Evolutionary conservation across 2,329 filamentous ascomycete species (phyloP), one percentile per base, ranked within the genome.

Genomic region (Thielaviopsis cerberus): DNA sequence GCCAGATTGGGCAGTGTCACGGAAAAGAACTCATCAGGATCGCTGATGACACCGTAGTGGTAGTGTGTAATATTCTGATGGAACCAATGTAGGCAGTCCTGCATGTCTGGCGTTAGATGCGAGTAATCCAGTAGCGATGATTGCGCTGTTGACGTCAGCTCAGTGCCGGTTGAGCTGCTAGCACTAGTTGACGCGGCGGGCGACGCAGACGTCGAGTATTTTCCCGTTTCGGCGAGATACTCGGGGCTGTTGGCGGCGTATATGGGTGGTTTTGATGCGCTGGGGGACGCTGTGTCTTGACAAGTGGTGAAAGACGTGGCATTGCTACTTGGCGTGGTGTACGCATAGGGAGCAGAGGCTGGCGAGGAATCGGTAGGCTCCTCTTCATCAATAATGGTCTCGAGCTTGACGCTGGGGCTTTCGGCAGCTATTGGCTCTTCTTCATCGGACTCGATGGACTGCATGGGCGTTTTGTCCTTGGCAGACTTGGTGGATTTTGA

Each of bases 31-130:
- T 83, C 75, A 52, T 81, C 77, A 11, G 77, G 74, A 65, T 91
- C 83, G 63, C 78, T 76, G 62, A 85, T 82, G 63, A 94, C 73
- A 56, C 85, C 84, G 67, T 95, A 97, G 69, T 95, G 89, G 63
- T 87, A 83, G 66, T 85, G 76, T 0, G 82, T 88, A 61, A 97
- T 79, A 64, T 89, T 81, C 54, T 88, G 81, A 63, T 77, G 77
- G 65, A 86, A 90, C 69, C 89, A 95, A 41, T 79, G 75, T 20
- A 97, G 74, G 67, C 92, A 90, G 66, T 82, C 86, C 60, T 84
- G 83, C 52, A 94, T 69, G 64, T 95, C 87, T 10, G 77, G 73
- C 1, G 83, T 75, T 8, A 88, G 71, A 63, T 80, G 74, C 8
- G 74, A 72, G 75, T 77, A 80, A 63, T 81, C 76, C 25, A 57